These are phyloP conservation scores for Arabidopsis lyrata DNA, from an alignment of 441 rosid species.

Conservation along the genomic window DNA sequence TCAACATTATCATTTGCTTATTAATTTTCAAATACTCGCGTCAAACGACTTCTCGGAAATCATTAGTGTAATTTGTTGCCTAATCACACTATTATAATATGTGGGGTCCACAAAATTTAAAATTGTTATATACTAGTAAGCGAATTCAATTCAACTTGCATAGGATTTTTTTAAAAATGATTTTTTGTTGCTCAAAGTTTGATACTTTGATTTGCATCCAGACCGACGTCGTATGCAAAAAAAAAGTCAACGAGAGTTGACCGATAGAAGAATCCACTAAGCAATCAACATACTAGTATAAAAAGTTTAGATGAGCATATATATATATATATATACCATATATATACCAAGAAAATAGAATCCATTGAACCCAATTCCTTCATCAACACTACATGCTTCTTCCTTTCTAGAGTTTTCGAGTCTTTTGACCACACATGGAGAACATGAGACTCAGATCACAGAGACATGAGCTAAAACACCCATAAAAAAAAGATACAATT, in stretches of 20 bases:
- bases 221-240: neutral
- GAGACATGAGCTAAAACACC: conserved; percentile 14
- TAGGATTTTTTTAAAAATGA: neutral
- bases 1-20: neutral
- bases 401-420: neutral
- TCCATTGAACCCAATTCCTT: conserved; percentile 1
- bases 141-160: neutral
- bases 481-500: neutral
- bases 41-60: neutral
- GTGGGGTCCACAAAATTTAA: neutral
- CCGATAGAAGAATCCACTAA: neutral
- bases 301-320: neutral
- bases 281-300: neutral
- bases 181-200: neutral
- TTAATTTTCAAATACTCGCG: neutral
- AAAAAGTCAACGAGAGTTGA: neutral
- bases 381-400: neutral
- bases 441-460: neutral
- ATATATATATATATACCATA: too few species aligned
- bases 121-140: neutral
- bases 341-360: neutral
- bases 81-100: too few species aligned
- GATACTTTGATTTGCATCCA: neutral
- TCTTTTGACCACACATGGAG: neutral
- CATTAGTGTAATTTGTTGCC: too few species aligned